Conservation (phyloP, 805 yeast species). For the Metschnikowia bowlesiae region DNA sequence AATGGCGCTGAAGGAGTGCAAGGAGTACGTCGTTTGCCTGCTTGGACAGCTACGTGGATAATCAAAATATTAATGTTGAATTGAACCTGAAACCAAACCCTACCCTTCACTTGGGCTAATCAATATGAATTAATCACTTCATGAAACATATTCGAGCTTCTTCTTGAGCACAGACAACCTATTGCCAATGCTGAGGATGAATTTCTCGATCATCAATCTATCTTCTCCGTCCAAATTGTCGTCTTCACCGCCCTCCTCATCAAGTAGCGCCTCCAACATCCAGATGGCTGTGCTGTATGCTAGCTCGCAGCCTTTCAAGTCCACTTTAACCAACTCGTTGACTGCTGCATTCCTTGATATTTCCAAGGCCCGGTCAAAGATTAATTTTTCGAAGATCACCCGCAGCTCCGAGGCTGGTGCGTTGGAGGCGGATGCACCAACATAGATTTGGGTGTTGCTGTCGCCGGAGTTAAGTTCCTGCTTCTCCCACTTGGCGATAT, state of each 20-base stretch:
- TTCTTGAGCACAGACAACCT: slow-evolving; percentile 67
- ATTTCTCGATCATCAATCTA: slow-evolving; percentile 67
- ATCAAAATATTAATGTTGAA: neutral
- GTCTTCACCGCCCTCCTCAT: slow-evolving; percentile 31
- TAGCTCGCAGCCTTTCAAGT: slow-evolving; percentile 72
- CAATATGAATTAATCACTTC: slow-evolving; percentile 2
- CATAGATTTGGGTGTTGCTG: slow-evolving; percentile 7
- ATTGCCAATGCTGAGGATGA: slow-evolving; percentile 77
- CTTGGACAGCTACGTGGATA: too few species aligned
- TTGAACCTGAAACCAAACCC: slow-evolving; percentile 4
- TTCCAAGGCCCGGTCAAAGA: slow-evolving; percentile 91
- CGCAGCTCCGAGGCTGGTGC: slow-evolving; percentile 2
- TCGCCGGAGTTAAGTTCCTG: neutral
- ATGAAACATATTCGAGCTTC: slow-evolving; percentile 36
- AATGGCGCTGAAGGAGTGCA: too few species aligned
- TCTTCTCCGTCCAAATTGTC: slow-evolving; percentile 68
- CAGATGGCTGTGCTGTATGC: slow-evolving; percentile 89
- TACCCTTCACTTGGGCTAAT: neutral
- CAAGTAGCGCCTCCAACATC: slow-evolving; percentile 89
- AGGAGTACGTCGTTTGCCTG: too few species aligned
- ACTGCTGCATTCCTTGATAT: slow-evolving; percentile 90
- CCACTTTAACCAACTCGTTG: slow-evolving; percentile 73
- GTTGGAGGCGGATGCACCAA: slow-evolving; percentile 9
- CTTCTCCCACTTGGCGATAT: slow-evolving; percentile 16
- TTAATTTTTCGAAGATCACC: slow-evolving; percentile 73